A percentile compares a stretch with the other conserved stretches of the same genome.
Conservation (phyloP, 192 early-diverging fungal species). For the Ambispora gerdemannii region DNA sequence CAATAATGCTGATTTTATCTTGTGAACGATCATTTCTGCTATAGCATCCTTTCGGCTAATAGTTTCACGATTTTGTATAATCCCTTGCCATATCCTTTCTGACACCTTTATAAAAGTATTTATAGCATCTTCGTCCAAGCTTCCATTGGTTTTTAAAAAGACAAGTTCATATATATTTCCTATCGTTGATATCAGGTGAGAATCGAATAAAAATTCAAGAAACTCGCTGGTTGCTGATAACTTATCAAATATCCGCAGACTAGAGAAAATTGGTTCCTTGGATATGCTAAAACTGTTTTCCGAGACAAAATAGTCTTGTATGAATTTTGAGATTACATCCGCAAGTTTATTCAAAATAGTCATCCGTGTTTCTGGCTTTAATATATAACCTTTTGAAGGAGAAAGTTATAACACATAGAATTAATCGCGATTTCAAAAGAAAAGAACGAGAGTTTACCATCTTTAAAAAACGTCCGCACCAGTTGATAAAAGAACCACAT, state of each 20-base stretch:
- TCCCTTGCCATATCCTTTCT: constrained; percentile 7
- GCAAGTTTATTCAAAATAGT: background rate
- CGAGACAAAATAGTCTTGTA: background rate
- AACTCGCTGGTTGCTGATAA: background rate
- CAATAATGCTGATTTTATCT: constrained; percentile 12
- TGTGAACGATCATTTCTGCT: background rate
- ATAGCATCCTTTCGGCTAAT: background rate
- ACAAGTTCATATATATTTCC: constrained; percentile 17
- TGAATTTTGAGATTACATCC: background rate
- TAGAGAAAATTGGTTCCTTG: background rate
- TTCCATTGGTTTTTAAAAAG: constrained; percentile 12
- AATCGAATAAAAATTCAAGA: constrained; percentile 17
- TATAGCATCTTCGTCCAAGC: background rate
- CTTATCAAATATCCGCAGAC: constrained; percentile 14
- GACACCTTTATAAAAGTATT: constrained; percentile 4
- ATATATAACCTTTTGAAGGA: background rate
- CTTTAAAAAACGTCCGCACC: background rate
- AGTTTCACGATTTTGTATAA: background rate
- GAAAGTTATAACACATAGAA: background rate
- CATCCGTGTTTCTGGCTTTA: background rate
- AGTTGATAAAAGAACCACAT: background rate
- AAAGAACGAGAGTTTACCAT: background rate
- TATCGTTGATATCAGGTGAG: background rate
- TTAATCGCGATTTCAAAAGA: background rate
- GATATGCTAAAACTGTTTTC: background rate